Evolutionary conservation across 345 rosid genomes (phyloP).

Genomic region (Lepidium aucheri): DNA sequence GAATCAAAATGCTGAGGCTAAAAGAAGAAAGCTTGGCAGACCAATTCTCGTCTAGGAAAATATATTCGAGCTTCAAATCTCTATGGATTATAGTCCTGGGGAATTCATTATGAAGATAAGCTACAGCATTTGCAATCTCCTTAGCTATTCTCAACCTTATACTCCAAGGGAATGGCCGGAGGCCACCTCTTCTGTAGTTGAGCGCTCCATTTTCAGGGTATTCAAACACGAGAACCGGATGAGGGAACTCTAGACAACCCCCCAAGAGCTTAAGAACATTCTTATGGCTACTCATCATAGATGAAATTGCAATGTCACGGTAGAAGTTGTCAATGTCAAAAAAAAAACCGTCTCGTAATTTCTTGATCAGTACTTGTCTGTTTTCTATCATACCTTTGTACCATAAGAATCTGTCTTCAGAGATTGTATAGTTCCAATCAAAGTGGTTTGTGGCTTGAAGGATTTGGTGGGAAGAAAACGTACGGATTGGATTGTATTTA

Average conservation of each 20-base stretch:
- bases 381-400: constrained; percentile 4
- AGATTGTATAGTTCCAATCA: not conserved
- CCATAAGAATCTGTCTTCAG: constrained; percentile 2
- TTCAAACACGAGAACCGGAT: constrained; percentile 16
- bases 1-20: constrained; percentile 4
- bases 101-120: constrained; percentile 18
- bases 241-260: constrained; percentile 15
- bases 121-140: constrained; percentile 9
- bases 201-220: constrained; percentile 12
- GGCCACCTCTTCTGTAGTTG: not conserved
- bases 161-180: constrained; percentile 12
- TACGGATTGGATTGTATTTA: constrained; percentile 14
- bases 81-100: constrained; percentile 19
- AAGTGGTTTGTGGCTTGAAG: constrained; percentile 20
- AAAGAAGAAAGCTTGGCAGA: constrained; percentile 8
- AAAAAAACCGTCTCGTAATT: not conserved
- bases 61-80: constrained; percentile 15
- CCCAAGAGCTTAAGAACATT: constrained; percentile 17
- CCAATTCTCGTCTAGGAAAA: constrained; percentile 15
- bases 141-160: constrained; percentile 3
- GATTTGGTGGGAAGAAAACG: constrained; percentile 13
- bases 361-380: constrained; percentile 17
- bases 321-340: constrained; percentile 8
- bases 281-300: constrained; percentile 19
- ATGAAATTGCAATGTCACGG: constrained; percentile 9